These are phyloP conservation scores for Crithidia expoeki DNA, from an alignment of 208 protist species.

Conservation along the genomic window DNA sequence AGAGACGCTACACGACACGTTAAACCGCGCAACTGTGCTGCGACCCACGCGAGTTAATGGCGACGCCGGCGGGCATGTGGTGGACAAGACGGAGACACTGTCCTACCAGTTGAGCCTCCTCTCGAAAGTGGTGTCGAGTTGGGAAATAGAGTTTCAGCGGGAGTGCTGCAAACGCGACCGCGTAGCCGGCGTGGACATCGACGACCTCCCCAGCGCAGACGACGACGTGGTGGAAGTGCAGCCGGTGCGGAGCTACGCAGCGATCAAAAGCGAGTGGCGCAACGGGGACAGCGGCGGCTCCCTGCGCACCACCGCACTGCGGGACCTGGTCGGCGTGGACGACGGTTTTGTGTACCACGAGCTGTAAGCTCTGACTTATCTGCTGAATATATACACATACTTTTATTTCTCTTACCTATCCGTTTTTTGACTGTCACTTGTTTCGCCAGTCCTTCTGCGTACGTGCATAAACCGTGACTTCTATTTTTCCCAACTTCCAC, in stretches of 20 bases:
- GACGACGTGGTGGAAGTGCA: conserved; percentile 47
- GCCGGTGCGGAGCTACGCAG: conserved; percentile 27
- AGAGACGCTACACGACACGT: conserved; percentile 50
- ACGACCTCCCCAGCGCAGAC: conserved; percentile 27
- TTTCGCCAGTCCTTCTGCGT: too few species aligned
- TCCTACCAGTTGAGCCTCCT: conserved; percentile 79
- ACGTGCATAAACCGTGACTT: too few species aligned
- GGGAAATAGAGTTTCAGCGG: conserved; percentile 80
- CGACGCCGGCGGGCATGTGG: background rate
- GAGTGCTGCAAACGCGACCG: conserved; percentile 35
- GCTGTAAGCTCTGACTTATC: conserved; percentile 39
- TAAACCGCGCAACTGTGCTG: conserved; percentile 34
- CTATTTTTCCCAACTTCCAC: too few species aligned
- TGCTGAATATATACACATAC: background rate
- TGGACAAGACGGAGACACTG: conserved; percentile 25
- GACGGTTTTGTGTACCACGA: conserved; percentile 90
- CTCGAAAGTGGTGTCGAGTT: conserved; percentile 79
- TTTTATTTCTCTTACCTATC: too few species aligned
- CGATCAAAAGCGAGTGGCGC: conserved; percentile 78
- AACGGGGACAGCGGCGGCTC: background rate
- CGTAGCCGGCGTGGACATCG: conserved; percentile 1
- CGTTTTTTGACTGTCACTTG: too few species aligned
- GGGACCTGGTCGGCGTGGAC: conserved; percentile 65
- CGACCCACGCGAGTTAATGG: background rate
- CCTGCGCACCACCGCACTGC: conserved; percentile 27